Evolutionary conservation across 768 basidiomycete genomes (phyloP).

Genomic region (Boletus coccyginus): DNA sequence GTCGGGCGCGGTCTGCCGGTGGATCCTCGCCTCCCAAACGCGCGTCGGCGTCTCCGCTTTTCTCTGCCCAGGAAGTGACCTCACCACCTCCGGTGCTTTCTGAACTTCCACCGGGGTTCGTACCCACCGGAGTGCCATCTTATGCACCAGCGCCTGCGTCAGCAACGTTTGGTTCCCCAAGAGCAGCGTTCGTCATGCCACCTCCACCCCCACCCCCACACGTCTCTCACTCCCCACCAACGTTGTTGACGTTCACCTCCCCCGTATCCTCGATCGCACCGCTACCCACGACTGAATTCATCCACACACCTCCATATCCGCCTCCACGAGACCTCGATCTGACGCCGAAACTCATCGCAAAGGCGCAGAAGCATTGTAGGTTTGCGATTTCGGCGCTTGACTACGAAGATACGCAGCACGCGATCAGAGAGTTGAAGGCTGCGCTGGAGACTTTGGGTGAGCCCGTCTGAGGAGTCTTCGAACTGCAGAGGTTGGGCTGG

Average conservation of each 20-base stretch:
- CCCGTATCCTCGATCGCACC: background rate
- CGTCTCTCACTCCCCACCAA: slow-evolving; percentile 3
- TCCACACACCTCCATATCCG: slow-evolving; percentile 18
- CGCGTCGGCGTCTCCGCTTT: slow-evolving; percentile 11
- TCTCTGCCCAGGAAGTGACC: slow-evolving; percentile 2
- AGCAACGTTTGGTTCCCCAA: slow-evolving; percentile 7
- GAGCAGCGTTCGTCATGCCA: slow-evolving; percentile 4
- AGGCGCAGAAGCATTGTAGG: slow-evolving; percentile 86
- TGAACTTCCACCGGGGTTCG: slow-evolving; percentile 28
- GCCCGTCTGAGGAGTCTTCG: slow-evolving; percentile 22
- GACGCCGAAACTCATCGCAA: slow-evolving; percentile 62
- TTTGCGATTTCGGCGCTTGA: slow-evolving; percentile 95
- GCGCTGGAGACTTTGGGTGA: slow-evolving; percentile 70
- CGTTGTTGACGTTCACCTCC: background rate
- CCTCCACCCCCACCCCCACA: slow-evolving; percentile 24
- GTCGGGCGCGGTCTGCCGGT: slow-evolving; percentile 19
- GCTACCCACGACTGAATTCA: background rate
- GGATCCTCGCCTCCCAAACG: slow-evolving; percentile 10
- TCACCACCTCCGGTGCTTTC: slow-evolving; percentile 18
- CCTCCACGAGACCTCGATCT: slow-evolving; percentile 40
- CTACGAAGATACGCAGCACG: slow-evolving; percentile 90
- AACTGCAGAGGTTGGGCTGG: slow-evolving; percentile 1
- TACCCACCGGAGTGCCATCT: slow-evolving; percentile 23
- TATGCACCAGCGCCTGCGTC: slow-evolving; percentile 12
- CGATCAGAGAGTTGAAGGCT: slow-evolving; percentile 73